Evolutionary conservation across 441 rosid species (phyloP).

Genomic region (Corymbia calophylla): DNA sequence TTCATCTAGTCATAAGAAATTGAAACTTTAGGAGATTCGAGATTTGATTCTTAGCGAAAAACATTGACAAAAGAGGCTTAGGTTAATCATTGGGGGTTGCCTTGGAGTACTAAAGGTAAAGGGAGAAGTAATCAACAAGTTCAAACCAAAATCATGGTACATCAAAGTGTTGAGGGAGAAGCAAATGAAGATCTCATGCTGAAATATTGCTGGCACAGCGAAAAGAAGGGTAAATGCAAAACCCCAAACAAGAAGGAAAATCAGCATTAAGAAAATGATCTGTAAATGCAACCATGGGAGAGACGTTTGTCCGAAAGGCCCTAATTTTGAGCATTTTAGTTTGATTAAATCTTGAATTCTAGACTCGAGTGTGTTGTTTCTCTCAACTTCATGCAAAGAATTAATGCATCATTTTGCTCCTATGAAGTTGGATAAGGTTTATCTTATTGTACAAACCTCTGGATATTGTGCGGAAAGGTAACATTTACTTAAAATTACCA

Average conservation of each 20-base stretch:
- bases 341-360: not conserved
- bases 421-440: not conserved
- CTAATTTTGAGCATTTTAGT: not conserved
- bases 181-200: not conserved
- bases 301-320: not conserved
- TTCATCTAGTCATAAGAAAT: too few relatives aligned
- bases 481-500: not conserved
- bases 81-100: not conserved
- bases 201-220: not conserved
- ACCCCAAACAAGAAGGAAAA: not conserved
- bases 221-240: not conserved
- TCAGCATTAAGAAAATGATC: not conserved
- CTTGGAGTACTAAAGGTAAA: not conserved
- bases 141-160: not conserved
- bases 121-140: not conserved
- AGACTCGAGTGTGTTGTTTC: not conserved
- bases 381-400: not conserved
- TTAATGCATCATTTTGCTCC: not conserved
- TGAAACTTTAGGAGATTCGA: too few relatives aligned
- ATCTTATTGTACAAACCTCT: not conserved
- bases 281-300: not conserved
- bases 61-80: not conserved
- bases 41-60: too few relatives aligned
- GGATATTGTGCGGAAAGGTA: not conserved
- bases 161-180: not conserved